Evolutionary conservation across 352 stramenopile species (phyloP).

Genomic region (Pythium diclinum): DNA sequence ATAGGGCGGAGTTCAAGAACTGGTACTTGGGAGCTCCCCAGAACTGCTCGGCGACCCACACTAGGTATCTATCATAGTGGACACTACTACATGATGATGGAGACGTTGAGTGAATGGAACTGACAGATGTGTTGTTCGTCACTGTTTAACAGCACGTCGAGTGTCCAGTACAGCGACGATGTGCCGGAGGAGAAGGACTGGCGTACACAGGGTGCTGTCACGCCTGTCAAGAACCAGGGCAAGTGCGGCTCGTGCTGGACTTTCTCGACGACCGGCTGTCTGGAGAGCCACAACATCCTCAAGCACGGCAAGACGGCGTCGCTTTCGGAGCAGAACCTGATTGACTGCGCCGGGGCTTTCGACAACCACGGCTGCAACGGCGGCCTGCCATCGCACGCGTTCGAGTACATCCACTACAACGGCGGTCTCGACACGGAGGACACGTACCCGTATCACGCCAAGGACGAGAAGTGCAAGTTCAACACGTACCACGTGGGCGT

Average conservation of each 20-base stretch:
- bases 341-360: constrained; percentile 93
- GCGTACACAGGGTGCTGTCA: constrained; percentile 91
- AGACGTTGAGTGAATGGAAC: neutral
- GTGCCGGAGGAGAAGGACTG: constrained; percentile 93
- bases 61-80: constrained; percentile 11
- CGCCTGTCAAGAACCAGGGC: constrained; percentile 98
- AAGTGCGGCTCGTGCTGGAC: constrained; percentile 98
- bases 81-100: neutral
- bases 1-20: constrained; percentile 68
- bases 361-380: constrained; percentile 96
- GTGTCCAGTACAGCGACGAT: constrained; percentile 33
- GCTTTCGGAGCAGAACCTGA: constrained; percentile 97
- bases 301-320: constrained; percentile 89
- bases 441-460: constrained; percentile 74
- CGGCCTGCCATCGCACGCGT: constrained; percentile 96
- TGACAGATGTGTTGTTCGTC: neutral
- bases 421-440: constrained; percentile 81
- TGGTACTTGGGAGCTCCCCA: constrained; percentile 67
- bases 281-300: constrained; percentile 96
- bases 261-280: constrained; percentile 96
- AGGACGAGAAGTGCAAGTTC: constrained; percentile 80
- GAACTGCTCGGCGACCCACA: constrained; percentile 66
- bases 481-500: constrained; percentile 68
- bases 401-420: constrained; percentile 94
- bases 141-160: neutral